Percentiles rank a stretch among this genome's conserved stretches.
phyloP scores from a whole-genome alignment of 768 basidiomycete species.

The Lactarius akahatsu region DNA sequence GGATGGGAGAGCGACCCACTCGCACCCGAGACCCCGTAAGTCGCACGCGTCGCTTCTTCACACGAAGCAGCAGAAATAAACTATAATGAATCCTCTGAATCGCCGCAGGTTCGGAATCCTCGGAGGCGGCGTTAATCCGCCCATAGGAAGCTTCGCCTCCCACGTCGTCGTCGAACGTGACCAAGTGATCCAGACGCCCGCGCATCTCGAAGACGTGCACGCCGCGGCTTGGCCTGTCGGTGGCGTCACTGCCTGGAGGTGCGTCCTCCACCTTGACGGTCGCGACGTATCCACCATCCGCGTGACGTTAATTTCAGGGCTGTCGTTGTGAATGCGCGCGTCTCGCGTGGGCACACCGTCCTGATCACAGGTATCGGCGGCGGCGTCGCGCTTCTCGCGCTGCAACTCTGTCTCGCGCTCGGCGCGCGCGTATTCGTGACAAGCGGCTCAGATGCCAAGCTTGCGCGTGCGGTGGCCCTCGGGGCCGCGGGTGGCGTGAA shows the following conservation, averaged over 20 bases:
- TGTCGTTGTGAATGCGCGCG: conserved; percentile 59
- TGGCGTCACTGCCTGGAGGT: conserved; percentile 86
- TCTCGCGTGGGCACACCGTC: conserved; percentile 64
- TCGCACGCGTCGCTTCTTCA: too few species aligned
- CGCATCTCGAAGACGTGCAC: conserved; percentile 65
- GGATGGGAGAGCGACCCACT: conserved; percentile 71
- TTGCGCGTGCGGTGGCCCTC: conserved; percentile 58
- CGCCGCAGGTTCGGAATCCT: conserved; percentile 56
- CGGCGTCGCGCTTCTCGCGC: conserved; percentile 73
- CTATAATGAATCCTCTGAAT: conserved; percentile 12
- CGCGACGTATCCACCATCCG: conserved; percentile 20
- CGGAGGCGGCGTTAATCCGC: conserved; percentile 54
- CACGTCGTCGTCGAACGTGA: conserved; percentile 72
- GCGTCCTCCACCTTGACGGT: conserved; percentile 22
- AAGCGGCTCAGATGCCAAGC: conserved; percentile 67
- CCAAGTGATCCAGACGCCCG: conserved; percentile 62
- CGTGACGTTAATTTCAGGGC: conserved; percentile 45
- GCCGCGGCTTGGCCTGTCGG: conserved; percentile 76
- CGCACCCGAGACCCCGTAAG: conserved; percentile 64
- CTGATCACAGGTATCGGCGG: conserved; percentile 84
- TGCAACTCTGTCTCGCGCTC: conserved; percentile 73
- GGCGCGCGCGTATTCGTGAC: conserved; percentile 85
- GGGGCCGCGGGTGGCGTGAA: conserved; percentile 78
- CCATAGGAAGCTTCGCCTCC: conserved; percentile 72
- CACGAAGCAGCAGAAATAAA: background rate